Conservation (phyloP, 352 stramenopile genomes). For the Blastocystis sp. region DNA sequence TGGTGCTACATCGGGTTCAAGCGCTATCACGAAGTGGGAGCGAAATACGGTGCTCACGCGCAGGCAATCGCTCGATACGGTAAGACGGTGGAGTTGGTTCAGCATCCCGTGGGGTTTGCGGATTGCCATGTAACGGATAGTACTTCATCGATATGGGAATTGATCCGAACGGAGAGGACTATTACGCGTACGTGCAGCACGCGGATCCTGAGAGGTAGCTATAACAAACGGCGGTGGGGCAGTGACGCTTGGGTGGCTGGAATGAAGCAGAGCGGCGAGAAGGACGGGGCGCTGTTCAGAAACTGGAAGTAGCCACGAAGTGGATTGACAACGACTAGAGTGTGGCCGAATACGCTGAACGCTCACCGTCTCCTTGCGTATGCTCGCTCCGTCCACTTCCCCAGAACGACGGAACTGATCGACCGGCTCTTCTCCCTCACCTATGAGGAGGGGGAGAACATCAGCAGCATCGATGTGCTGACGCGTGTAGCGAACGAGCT, state of each 20-base stretch:
- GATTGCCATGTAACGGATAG: background rate
- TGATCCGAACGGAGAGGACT: conserved; percentile 1
- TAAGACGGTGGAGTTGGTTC: background rate
- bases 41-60: background rate
- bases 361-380: conserved; percentile 27
- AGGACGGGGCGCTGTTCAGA: background rate
- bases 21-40: background rate
- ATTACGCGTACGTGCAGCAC: background rate
- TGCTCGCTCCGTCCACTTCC: conserved; percentile 13
- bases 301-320: conserved; percentile 30
- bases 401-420: background rate
- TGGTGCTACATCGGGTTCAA: conserved; percentile 49
- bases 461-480: conserved; percentile 10
- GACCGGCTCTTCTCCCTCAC: background rate
- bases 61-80: conserved; percentile 18
- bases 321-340: too few relatives aligned
- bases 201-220: background rate
- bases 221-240: conserved; percentile 9
- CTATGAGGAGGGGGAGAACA: conserved; percentile 50
- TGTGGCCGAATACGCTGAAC: conserved; percentile 43
- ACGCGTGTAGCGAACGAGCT: background rate
- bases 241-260: conserved; percentile 12
- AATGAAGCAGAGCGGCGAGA: conserved; percentile 32
- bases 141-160: conserved; percentile 38
- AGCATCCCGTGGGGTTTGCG: background rate